Base-by-base conservation (phyloP, 2,329 filamentous ascomycete species). In the Aspergillus tanneri region DNA sequence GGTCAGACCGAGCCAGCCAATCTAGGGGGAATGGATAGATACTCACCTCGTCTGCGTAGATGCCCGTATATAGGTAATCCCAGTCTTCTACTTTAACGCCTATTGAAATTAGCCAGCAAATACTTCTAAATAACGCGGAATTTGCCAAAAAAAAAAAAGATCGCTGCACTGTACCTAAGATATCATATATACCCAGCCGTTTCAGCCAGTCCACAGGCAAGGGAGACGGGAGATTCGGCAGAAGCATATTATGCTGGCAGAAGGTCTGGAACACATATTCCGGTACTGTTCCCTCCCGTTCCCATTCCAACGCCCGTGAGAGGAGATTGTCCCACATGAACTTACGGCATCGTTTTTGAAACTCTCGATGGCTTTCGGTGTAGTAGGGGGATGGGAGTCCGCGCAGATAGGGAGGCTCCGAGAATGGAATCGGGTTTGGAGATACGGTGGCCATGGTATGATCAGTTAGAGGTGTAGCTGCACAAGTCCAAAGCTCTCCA, bases 341-440 rank as follows among this genome's bases (percentile, higher is more conserved):
- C 5, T 75, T 77, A 27, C 84, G 83, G 62, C 84, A 85, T 54
- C 79, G 80, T 63, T 82, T 81, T 64, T 90, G 86, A 75, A 84
- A 88, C 61, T 71, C 72, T 11, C 75, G 72, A 63, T 90, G 86
- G 3, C 82, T 81, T 3, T 79, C 74, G 19, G 79, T 84, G 72
- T 87, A 87, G 72, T 88, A 87, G 10, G 86, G 82, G 0, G 84
- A 87, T 0, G 86, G 87, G 2, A 88, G 74, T 43, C 85, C 85
- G 57, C 75, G 76, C 38, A 90, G 77, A 71, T 85, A 90, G 1
- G 86, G 79, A 1, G 87, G 87, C 59, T 90, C 87, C 4, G 84
- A 83, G 71, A 90, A 88, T 42, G 87, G 87, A 21, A 87, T 66
- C 25, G 47, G 46, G 4, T 49, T 52, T 21, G 46, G 8, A 35